These are phyloP conservation scores for Jatropha multifida DNA, from an alignment of 441 rosid genomes.

Conservation along the genomic window DNA sequence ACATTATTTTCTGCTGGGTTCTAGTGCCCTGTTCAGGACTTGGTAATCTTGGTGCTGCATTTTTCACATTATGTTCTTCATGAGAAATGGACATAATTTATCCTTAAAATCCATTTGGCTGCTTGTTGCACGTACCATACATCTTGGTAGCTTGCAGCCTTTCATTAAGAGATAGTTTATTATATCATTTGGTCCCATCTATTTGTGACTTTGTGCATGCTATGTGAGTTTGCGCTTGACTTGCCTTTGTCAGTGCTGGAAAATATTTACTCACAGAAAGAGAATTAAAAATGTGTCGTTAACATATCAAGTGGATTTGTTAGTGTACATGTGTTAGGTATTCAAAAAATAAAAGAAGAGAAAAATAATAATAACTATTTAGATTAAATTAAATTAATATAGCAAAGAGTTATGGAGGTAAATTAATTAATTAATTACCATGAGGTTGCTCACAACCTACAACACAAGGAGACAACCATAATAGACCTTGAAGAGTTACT, in stretches of 20 bases:
- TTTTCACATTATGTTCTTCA: background rate
- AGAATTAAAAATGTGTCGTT: background rate
- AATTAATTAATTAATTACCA: too few relatives aligned
- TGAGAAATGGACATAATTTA: background rate
- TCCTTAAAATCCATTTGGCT: background rate
- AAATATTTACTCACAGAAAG: background rate
- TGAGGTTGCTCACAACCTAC: too few relatives aligned
- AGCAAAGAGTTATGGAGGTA: too few relatives aligned
- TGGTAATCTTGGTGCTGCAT: too few relatives aligned
- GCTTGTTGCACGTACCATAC: background rate
- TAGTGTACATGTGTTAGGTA: background rate
- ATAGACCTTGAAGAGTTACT: too few relatives aligned
- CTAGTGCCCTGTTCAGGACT: too few relatives aligned
- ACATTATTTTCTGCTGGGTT: too few relatives aligned
- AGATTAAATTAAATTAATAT: too few relatives aligned
- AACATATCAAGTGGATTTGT: background rate
- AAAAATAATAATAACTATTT: too few relatives aligned
- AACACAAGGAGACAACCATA: too few relatives aligned
- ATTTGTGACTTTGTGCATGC: background rate
- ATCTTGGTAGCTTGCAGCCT: background rate
- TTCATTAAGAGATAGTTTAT: background rate
- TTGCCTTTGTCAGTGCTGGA: conserved; percentile 3
- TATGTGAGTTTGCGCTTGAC: background rate
- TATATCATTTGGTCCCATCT: background rate
- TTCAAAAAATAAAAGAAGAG: too few relatives aligned